Conservation (phyloP, 2,329 filamentous ascomycete species). For the Colletotrichum somersetense region DNA sequence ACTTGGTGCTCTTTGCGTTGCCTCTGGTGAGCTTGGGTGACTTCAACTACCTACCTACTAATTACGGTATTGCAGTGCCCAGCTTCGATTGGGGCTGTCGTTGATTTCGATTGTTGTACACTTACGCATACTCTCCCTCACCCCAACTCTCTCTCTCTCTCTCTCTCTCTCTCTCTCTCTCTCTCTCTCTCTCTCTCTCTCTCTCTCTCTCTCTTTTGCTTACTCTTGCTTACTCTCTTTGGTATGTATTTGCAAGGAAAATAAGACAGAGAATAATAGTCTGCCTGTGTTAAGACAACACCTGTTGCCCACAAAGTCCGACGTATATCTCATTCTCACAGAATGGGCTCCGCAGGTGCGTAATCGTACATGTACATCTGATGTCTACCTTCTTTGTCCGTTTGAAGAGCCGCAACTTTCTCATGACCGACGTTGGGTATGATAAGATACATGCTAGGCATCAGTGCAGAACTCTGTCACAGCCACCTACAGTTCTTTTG, state of each 20-base stretch:
- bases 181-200: neutral
- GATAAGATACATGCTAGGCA: neutral
- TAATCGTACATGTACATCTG: neutral
- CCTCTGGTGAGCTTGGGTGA: neutral
- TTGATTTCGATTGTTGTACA: neutral
- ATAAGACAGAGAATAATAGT: no score
- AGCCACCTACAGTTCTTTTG: neutral
- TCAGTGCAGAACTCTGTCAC: neutral
- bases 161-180: neutral
- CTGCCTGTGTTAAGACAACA: neutral
- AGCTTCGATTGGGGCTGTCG: neutral
- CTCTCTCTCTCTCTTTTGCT: neutral
- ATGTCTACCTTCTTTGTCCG: neutral
- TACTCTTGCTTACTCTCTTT: neutral
- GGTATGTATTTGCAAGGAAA: neutral
- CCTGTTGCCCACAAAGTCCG: neutral
- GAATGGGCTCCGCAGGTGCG: neutral
- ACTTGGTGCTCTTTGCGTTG: neutral
- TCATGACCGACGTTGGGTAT: neutral
- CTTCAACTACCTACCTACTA: neutral
- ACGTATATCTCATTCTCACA: neutral
- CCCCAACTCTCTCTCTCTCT: neutral
- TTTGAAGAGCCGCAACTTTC: slow-evolving; percentile 1
- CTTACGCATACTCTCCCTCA: neutral
- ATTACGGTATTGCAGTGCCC: neutral